Evolutionary conservation across 768 basidiomycete species (phyloP), one percentile per base, ranked within the genome.

Genomic region (Cystobasidiopsis lactophilus): DNA sequence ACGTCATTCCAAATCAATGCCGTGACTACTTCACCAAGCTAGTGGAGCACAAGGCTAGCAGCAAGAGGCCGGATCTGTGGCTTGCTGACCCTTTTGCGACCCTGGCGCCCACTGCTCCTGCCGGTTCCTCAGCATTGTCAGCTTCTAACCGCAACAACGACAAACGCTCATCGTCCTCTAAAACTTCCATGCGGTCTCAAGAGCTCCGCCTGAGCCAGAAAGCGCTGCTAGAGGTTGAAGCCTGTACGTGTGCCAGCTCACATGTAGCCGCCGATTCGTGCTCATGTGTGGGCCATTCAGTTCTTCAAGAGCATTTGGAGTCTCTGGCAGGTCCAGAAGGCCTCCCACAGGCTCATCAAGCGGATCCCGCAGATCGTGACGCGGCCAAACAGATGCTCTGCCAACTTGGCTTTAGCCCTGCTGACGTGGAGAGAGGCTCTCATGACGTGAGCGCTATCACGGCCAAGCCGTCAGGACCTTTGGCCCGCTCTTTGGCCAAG

Each of bases 1-100:
- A 71, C 52, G 74, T 80, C 47, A 73, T 93, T 14, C 89, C 89
- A 16, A 77, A 82, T 2, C 78, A 79, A 7, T 82, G 85, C 33
- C 73, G 82, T 41, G 81, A 85, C 19, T 93, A 89, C 65, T 93
- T 88, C 88, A 74, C 75, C 49, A 72, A 77, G 59, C 68, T 93
- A 1, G 76, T 76, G 7, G 57, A 61, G 9, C 79, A 85, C 61
- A 83, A 85, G 59, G 79, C 78, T 58, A 38, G 3, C n/a, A 26
- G 29, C 16, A 30, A 3, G 53, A 53, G 39, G 39, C 49, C n/a
- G 21, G 51, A 16, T 5, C 46, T 57, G 16, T 31, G 21, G 18
- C 35, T 23, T 23, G 33, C 38, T 9, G 31, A 51, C 50, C 52
- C 52, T 19, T 40, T 51, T 23, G 24, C 29, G 5, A 54, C 52